A percentile compares a stretch with the other conserved stretches of the same genome.
Evolutionary conservation across 2,329 filamentous ascomycete species (phyloP).

Genomic region (Fusarium acutatum): DNA sequence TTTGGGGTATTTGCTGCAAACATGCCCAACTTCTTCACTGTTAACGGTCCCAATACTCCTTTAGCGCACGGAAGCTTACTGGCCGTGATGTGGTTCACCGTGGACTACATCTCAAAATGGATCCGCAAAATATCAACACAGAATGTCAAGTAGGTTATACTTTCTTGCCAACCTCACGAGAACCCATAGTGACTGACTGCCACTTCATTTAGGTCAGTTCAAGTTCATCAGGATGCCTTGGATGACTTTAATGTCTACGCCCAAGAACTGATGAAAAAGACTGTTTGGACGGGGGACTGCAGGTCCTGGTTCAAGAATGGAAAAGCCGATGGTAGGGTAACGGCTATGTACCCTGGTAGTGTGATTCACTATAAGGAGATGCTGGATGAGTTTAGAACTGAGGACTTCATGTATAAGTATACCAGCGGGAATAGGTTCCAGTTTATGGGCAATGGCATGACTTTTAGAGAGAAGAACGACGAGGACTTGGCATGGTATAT

Average conservation of each 20-base stretch:
- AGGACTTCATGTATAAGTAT: neutral
- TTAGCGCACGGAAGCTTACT: neutral
- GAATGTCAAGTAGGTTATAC: neutral
- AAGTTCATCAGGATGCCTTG: neutral
- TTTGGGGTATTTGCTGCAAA: neutral
- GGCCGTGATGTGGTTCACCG: neutral
- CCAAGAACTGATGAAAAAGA: neutral
- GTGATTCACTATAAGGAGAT: neutral
- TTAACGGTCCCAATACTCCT: neutral
- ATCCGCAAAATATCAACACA: neutral
- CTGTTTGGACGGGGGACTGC: neutral
- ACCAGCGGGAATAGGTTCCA: neutral
- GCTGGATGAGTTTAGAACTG: neutral
- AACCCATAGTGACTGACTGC: fast-evolving
- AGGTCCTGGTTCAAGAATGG: constrained; percentile 2
- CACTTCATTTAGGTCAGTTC: neutral
- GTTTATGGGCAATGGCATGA: neutral
- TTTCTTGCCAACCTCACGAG: fast-evolving
- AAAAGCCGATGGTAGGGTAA: neutral
- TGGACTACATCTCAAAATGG: constrained; percentile 3
- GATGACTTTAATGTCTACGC: neutral
- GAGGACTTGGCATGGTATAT: neutral
- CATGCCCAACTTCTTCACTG: neutral
- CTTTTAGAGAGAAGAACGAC: neutral
- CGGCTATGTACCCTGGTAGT: neutral